Evolutionary conservation across 106 monocot species (phyloP).

Genomic region (Dioscorea dumetorum): DNA sequence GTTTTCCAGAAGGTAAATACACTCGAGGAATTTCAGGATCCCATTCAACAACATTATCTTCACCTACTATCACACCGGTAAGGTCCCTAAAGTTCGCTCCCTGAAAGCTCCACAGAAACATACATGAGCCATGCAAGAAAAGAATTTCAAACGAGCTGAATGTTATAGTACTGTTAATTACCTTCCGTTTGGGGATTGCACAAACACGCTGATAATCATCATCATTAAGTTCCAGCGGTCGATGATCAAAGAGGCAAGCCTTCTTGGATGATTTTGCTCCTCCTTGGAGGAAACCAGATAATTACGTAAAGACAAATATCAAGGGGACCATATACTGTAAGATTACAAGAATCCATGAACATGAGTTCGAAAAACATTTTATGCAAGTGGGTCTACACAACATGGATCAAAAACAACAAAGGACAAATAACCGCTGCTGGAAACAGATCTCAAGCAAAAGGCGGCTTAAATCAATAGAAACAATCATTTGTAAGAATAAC

Average conservation of each 20-base stretch:
- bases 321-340: no score
- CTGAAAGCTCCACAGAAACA: conserved; percentile 4
- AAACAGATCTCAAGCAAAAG: no score
- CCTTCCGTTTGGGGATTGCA: conserved; percentile 36
- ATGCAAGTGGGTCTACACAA: no score
- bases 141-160: neutral
- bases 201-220: conserved; percentile 41
- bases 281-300: conserved; percentile 2
- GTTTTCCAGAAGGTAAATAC: conserved; percentile 33
- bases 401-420: no score
- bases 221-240: conserved; percentile 23
- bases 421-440: no score
- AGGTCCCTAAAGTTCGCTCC: conserved; percentile 46
- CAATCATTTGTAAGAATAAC: no score
- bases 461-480: no score
- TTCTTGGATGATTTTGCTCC: neutral
- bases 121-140: no score
- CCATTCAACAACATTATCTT: conserved; percentile 28
- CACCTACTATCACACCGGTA: conserved; percentile 32
- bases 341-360: no score
- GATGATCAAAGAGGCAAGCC: conserved; percentile 32
- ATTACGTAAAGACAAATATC: neutral
- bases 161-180: neutral
- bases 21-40: conserved; percentile 27
- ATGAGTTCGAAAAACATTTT: no score